Base-by-base conservation (phyloP, 768 basidiomycete species). In the Gyrodon lividus region DNA sequence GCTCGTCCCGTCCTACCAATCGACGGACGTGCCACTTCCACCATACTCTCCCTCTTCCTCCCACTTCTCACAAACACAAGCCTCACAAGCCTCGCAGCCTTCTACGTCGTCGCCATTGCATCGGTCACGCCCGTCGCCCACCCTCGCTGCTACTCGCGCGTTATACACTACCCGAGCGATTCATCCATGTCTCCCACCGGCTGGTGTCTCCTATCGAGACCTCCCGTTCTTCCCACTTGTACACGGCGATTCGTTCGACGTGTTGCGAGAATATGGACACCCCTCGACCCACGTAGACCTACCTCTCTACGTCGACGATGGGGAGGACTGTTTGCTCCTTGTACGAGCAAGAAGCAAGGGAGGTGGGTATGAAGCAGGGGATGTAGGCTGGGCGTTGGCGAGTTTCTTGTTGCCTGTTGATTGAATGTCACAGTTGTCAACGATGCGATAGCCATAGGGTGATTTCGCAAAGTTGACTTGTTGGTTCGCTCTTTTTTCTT, bases 301-400 rank as follows among this genome's bases (percentile, higher is more conserved):
- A 37, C 90, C 90, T 3, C 63, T 92, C 50, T 83, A 85, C 59
- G 86, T 91, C 44, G 89, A 92, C 58, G 89, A 89, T 56, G 77
- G 77, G 10, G 80, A 80, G 39, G 90, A 92, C 59, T 91, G 89
- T 69, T 70, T 92, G 55, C 69, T 92, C 47, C 76, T 92, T 22
- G 88, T 85, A 55, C 72, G 88, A 38, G 80, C 86, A 64, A 52
- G 42, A 10, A 39, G 48, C 33, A 65, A 63, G 28, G 59, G 63
- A 5, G 43, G 56, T 45, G 63, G 54, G 57, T 56, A 58, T 34
- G 60, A 66, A 3, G 41, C 55, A 4, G 78, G 80, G 10, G 73
- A 77, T 9, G 76, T 91, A 16, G 89, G 89, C 0, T 92, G 90
- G 90, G 84, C 85, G 3, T 66, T 92, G 55, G 89, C 89, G 31